Conservation (phyloP, 2,329 filamentous ascomycete species). For the Alternaria sp. region DNA sequence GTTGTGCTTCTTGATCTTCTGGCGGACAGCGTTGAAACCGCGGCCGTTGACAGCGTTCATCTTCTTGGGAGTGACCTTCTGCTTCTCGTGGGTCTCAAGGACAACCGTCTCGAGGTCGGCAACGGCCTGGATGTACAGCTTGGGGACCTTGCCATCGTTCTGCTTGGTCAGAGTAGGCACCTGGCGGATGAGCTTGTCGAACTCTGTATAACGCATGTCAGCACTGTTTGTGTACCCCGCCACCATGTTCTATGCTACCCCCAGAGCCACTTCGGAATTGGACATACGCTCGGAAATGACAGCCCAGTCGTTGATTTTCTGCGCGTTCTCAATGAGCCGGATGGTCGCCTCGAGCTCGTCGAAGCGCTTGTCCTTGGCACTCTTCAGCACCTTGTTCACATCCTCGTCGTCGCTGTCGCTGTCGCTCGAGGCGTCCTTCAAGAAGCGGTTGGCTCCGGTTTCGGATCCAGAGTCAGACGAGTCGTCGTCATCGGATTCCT, state of each 20-base stretch:
- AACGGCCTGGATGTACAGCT: constrained; percentile 89
- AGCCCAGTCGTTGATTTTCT: constrained; percentile 98
- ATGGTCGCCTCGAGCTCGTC: constrained; percentile 93
- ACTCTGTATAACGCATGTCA: constrained; percentile 65
- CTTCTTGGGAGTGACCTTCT: constrained; percentile 96
- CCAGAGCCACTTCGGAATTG: not conserved
- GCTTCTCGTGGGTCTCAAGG: constrained; percentile 92
- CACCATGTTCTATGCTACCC: not conserved
- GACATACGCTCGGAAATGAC: constrained; percentile 83
- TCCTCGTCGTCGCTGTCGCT: constrained; percentile 88
- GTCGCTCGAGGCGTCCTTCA: constrained; percentile 77
- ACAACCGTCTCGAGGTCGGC: constrained; percentile 93
- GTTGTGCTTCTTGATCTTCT: constrained; percentile 98
- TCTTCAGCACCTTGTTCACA: constrained; percentile 85
- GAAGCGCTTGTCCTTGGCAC: constrained; percentile 95
- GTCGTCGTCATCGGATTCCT: constrained; percentile 64
- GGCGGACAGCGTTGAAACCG: constrained; percentile 95
- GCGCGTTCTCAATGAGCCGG: constrained; percentile 90
- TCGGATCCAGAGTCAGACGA: constrained; percentile 64
- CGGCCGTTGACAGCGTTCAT: constrained; percentile 97
- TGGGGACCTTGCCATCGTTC: constrained; percentile 78
- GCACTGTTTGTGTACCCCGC: constrained; percentile 19
- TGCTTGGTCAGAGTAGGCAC: constrained; percentile 62
- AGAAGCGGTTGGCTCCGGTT: constrained; percentile 80
- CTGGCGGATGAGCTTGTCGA: constrained; percentile 91